Conservation (phyloP, 2,329 filamentous ascomycete genomes). For the Plectosphaerella cucumerina region DNA sequence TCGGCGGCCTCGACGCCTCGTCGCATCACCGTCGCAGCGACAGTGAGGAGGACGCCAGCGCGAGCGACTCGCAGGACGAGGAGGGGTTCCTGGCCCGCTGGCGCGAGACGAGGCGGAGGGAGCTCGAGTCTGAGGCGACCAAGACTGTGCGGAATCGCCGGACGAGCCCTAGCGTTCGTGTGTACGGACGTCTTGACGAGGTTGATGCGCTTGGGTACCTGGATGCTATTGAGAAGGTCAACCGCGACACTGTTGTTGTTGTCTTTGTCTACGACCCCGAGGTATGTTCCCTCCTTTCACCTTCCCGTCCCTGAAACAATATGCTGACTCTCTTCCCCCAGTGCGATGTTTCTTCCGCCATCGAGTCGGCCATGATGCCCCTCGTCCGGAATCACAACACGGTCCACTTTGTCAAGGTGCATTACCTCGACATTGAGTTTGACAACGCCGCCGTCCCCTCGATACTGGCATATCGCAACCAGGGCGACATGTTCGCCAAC, state of each 20-base stretch:
- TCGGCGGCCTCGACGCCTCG: slow-evolving; percentile 34
- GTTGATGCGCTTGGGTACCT: slow-evolving; percentile 91
- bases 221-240: slow-evolving; percentile 92
- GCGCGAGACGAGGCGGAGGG: slow-evolving; percentile 74
- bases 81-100: slow-evolving; percentile 80
- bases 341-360: slow-evolving; percentile 73
- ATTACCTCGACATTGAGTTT: slow-evolving; percentile 91
- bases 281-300: slow-evolving; percentile 49
- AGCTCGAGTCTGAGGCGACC: slow-evolving; percentile 64
- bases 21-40: slow-evolving; percentile 32
- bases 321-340: slow-evolving; percentile 33
- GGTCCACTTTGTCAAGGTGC: slow-evolving; percentile 84
- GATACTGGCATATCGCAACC: slow-evolving; percentile 79
- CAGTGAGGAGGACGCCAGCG: slow-evolving; percentile 35
- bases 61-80: slow-evolving; percentile 61
- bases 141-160: slow-evolving; percentile 57
- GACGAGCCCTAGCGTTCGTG: slow-evolving; percentile 70
- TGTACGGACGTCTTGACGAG: slow-evolving; percentile 74
- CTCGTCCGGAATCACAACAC: slow-evolving; percentile 68
- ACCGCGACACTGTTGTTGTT: slow-evolving; percentile 75
- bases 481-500: slow-evolving; percentile 86
- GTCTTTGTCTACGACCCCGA: slow-evolving; percentile 90
- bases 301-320: not conserved
- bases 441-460: slow-evolving; percentile 84
- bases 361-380: slow-evolving; percentile 73